A percentile compares a stretch with the other conserved stretches of the same genome.
These are phyloP conservation scores for Knufia petricola DNA, from an alignment of 2,329 filamentous ascomycete genomes.

Conservation along the genomic window DNA sequence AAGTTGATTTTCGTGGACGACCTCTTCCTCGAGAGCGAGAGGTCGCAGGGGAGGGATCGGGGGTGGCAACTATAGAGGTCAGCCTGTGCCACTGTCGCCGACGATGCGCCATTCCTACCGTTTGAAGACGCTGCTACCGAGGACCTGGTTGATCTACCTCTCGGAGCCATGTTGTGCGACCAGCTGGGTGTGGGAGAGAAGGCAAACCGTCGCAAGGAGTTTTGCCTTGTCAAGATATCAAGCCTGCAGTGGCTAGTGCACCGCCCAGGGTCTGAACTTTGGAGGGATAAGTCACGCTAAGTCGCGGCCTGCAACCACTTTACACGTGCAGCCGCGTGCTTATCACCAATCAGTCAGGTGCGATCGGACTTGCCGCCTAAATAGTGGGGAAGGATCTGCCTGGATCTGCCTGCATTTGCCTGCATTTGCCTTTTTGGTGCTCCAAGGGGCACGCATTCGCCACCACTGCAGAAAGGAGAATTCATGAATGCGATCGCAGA, in stretches of 20 bases:
- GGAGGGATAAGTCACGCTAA: neutral
- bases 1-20: slow-evolving; percentile 1
- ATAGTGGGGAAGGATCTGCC: too few species aligned
- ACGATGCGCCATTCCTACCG: slow-evolving; percentile 5
- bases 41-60: slow-evolving; percentile 12
- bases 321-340: neutral
- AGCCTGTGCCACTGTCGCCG: neutral
- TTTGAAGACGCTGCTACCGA: slow-evolving; percentile 8
- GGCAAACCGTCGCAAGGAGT: neutral
- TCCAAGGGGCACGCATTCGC: neutral
- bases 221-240: neutral
- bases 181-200: neutral
- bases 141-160: slow-evolving; percentile 13
- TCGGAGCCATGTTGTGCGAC: slow-evolving; percentile 15
- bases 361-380: neutral
- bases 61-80: slow-evolving; percentile 15
- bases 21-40: slow-evolving; percentile 2
- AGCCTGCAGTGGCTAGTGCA: too few species aligned
- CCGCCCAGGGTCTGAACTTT: too few species aligned
- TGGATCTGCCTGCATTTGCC: neutral
- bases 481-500: neutral
- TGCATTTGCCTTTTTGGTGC: neutral
- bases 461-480: neutral
- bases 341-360: slow-evolving; percentile 5
- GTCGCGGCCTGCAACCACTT: neutral